These are phyloP conservation scores for Monosporozyma solicola DNA, from an alignment of 805 yeast species.

Conservation along the genomic window DNA sequence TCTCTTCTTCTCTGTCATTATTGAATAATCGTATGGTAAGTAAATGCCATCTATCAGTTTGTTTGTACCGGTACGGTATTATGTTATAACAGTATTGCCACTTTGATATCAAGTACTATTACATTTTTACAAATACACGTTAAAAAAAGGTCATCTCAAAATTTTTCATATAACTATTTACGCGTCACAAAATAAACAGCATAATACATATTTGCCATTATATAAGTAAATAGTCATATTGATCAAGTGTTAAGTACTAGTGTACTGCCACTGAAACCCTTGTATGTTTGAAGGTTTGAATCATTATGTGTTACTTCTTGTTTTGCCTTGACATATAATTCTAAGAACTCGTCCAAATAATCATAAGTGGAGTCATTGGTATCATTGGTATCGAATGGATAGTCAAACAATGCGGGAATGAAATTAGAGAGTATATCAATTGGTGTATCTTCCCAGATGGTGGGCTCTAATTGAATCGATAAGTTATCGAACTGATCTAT, in stretches of 20 bases:
- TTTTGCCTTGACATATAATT: neutral
- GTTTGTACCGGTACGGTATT: too few relatives aligned
- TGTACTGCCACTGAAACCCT: neutral
- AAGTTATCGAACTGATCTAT: neutral
- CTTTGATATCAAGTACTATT: neutral
- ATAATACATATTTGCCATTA: neutral
- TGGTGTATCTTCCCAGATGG: neutral
- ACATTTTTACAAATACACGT: neutral
- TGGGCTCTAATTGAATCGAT: neutral
- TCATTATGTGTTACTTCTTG: neutral
- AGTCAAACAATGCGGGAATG: neutral
- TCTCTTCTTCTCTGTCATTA: constrained; percentile 15
- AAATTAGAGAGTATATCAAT: neutral
- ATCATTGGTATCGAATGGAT: neutral
- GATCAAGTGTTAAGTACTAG: neutral
- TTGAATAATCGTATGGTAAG: constrained; percentile 11
- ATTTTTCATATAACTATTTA: neutral
- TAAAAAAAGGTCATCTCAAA: neutral
- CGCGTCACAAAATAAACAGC: neutral
- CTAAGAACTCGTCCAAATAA: neutral
- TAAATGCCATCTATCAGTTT: neutral
- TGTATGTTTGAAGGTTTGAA: neutral
- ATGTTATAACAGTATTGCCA: neutral
- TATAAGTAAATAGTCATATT: neutral
- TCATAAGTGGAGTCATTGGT: neutral